Evolutionary conservation across 139 green algal species (phyloP).

Genomic region (Coccomyxa sp.): DNA sequence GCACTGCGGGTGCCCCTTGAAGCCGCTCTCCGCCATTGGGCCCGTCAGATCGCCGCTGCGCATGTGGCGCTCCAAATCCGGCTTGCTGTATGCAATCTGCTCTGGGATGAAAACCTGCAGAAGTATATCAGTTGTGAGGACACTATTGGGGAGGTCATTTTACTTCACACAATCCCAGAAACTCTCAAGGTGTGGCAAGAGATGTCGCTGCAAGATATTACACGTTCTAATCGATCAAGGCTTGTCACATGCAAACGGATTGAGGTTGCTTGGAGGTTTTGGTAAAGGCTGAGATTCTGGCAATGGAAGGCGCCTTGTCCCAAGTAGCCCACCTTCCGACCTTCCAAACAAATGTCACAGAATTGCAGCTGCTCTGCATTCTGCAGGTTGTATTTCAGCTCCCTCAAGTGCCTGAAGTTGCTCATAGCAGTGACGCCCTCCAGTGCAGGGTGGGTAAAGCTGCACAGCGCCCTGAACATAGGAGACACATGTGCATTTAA

Average conservation of each 20-base stretch:
- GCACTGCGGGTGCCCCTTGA: conserved; percentile 85
- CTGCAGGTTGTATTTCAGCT: conserved; percentile 66
- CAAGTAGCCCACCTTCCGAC: conserved; percentile 63
- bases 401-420: conserved; percentile 47
- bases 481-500: neutral
- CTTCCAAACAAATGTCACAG: conserved; percentile 87
- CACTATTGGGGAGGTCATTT: too few species aligned
- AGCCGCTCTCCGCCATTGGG: conserved; percentile 72
- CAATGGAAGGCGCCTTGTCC: too few species aligned
- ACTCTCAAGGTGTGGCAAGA: neutral
- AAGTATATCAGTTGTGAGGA: neutral
- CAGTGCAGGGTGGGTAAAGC: conserved; percentile 71
- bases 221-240: too few species aligned
- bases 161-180: neutral
- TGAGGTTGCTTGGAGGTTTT: too few species aligned
- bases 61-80: conserved; percentile 74
- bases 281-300: too few species aligned
- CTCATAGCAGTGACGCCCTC: neutral
- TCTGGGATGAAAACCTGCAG: conserved; percentile 85
- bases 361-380: conserved; percentile 62
- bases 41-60: conserved; percentile 66
- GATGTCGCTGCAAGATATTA: neutral
- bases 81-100: conserved; percentile 83
- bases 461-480: conserved; percentile 52
- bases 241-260: too few species aligned